Conservation (phyloP, 345 rosid genomes). For the Corchorus capsularis region DNA sequence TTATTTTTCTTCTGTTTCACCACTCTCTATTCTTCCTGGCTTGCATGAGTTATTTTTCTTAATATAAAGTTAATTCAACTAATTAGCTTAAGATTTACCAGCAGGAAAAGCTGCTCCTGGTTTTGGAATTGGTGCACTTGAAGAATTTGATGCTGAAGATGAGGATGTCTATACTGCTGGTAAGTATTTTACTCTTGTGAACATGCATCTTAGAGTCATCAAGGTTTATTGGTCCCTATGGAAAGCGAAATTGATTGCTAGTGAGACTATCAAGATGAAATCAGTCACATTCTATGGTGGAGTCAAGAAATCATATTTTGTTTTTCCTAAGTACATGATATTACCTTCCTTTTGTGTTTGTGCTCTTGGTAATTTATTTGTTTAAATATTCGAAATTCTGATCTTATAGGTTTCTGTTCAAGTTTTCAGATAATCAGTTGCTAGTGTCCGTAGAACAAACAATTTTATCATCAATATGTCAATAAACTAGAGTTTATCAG, state of each 20-base stretch:
- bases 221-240: neutral
- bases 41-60: slow-evolving; percentile 13
- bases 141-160: slow-evolving; percentile 94
- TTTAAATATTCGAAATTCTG: neutral
- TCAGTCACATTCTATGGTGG: neutral
- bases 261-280: neutral
- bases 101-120: slow-evolving; percentile 93
- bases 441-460: neutral
- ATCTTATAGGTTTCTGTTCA: neutral
- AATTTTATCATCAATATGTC: neutral
- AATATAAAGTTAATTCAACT: slow-evolving; percentile 34
- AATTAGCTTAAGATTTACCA: slow-evolving; percentile 49
- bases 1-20: slow-evolving; percentile 8
- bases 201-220: slow-evolving; percentile 10
- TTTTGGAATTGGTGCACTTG: slow-evolving; percentile 99
- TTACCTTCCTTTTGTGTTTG: slow-evolving; percentile 5
- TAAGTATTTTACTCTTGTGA: slow-evolving; percentile 32
- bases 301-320: neutral
- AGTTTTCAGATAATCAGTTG: neutral
- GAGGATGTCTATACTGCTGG: slow-evolving; percentile 85
- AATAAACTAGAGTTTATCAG: neutral
- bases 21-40: slow-evolving; percentile 26
- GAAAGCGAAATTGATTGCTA: neutral
- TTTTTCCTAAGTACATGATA: slow-evolving; percentile 16
- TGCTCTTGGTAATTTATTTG: slow-evolving; percentile 8